Evolutionary conservation across 1,284 basidiomycete species (phyloP).

Genomic region (Trichosporon ovoides): DNA sequence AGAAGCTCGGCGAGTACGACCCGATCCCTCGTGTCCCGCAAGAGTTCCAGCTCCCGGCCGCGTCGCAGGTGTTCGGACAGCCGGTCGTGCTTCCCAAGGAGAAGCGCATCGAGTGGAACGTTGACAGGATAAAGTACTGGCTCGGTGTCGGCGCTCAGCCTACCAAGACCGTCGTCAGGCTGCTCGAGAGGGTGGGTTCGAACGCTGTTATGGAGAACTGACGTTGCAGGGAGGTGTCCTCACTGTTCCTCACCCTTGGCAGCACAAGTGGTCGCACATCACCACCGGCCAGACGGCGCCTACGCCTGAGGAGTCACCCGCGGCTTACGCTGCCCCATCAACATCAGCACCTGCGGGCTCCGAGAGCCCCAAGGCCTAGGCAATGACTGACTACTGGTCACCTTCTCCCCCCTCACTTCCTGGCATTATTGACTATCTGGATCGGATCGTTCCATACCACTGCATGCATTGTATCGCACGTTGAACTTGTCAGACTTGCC

Average conservation of each 20-base stretch:
- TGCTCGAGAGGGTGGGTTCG: conserved; percentile 70
- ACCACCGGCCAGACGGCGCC: conserved; percentile 5
- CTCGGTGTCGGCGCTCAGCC: conserved; percentile 77
- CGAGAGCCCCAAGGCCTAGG: background rate
- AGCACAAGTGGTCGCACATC: conserved; percentile 33
- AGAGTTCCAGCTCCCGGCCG: conserved; percentile 23
- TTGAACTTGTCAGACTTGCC: background rate
- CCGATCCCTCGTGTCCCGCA: conserved; percentile 53
- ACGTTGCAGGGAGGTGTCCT: conserved; percentile 37
- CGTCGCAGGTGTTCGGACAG: conserved; percentile 43
- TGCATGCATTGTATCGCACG: conserved; percentile 17
- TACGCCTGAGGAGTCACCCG: background rate
- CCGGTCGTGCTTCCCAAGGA: conserved; percentile 38
- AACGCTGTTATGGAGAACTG: conserved; percentile 3
- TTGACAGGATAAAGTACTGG: conserved; percentile 86
- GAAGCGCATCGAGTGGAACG: conserved; percentile 85
- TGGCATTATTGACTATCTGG: conserved; percentile 1
- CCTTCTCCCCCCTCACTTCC: background rate
- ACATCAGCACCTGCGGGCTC: background rate
- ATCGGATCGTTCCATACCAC: background rate
- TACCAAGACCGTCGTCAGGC: conserved; percentile 66
- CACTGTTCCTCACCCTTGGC: conserved; percentile 40
- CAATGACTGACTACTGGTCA: background rate
- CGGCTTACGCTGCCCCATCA: background rate
- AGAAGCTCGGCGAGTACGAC: conserved; percentile 82